Conservation (phyloP, 768 basidiomycete species). For the Gautieria morchelliformis region DNA sequence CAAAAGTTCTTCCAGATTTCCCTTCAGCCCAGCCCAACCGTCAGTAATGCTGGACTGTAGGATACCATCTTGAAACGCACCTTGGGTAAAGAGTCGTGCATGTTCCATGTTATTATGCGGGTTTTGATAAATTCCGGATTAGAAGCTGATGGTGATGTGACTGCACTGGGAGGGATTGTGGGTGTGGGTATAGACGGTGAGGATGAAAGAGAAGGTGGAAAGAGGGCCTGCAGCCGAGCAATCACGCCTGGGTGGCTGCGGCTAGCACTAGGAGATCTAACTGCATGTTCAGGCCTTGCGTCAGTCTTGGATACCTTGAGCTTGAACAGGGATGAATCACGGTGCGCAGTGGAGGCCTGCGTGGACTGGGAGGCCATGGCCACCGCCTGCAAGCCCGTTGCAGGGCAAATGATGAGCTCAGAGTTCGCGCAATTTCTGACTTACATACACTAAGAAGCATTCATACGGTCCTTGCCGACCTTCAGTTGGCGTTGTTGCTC, state of each 20-base stretch:
- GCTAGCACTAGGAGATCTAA: neutral
- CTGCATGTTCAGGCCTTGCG: neutral
- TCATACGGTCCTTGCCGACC: no score
- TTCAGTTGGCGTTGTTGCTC: no score
- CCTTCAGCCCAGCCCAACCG: slow-evolving; percentile 31
- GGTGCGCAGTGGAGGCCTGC: neutral
- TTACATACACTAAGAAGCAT: neutral
- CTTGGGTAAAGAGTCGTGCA: slow-evolving; percentile 78
- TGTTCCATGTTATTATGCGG: slow-evolving; percentile 72
- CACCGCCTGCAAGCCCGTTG: neutral
- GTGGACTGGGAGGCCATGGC: neutral
- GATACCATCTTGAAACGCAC: slow-evolving; percentile 22
- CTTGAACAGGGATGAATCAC: neutral
- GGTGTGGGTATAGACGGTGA: neutral
- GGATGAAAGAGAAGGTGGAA: slow-evolving; percentile 25
- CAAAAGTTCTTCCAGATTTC: slow-evolving; percentile 62
- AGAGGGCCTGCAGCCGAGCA: slow-evolving; percentile 42
- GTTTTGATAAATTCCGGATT: slow-evolving; percentile 47
- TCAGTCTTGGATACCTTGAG: slow-evolving; percentile 6
- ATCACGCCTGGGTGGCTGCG: slow-evolving; percentile 26
- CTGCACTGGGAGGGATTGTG: slow-evolving; percentile 10
- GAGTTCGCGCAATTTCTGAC: neutral
- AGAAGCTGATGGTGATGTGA: slow-evolving; percentile 19
- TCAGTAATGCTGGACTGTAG: neutral
- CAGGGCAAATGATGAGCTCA: neutral